Conservation (phyloP, 176 grass and related monocot species). For the Chloris gayana region DNA sequence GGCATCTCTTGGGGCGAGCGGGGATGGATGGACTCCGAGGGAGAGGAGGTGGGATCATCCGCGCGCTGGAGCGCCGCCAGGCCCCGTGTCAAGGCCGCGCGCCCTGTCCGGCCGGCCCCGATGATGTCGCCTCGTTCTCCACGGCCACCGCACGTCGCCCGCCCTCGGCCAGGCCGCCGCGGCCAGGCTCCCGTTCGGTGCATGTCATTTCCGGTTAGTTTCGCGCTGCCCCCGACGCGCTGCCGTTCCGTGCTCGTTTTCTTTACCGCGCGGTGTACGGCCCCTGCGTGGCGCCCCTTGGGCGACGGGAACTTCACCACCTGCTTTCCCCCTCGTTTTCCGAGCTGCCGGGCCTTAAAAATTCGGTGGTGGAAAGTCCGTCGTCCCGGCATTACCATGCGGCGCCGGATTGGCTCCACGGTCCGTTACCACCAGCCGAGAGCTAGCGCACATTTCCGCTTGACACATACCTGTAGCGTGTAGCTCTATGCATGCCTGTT, state of each 20-base stretch:
- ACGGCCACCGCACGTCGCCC: constrained; percentile 5
- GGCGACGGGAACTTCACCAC: neutral
- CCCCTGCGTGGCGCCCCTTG: neutral
- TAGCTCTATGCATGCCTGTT: too few relatives aligned
- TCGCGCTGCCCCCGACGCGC: neutral
- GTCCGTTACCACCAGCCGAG: too few relatives aligned
- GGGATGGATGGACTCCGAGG: neutral
- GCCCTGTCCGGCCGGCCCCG: neutral
- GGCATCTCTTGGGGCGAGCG: constrained; percentile 36
- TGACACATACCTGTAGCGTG: too few relatives aligned
- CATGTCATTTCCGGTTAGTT: neutral
- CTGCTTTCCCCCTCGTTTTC: neutral
- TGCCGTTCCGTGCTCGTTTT: neutral
- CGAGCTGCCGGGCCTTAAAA: neutral
- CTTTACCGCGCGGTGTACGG: neutral
- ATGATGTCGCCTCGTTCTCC: constrained; percentile 28
- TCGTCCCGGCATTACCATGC: too few relatives aligned
- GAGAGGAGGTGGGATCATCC: neutral
- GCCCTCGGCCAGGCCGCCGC: constrained; percentile 11
- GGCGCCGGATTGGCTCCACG: too few relatives aligned
- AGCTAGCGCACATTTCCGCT: too few relatives aligned
- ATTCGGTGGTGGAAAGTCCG: neutral
- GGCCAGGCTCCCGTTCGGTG: neutral
- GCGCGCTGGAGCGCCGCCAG: too few relatives aligned
- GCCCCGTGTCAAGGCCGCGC: constrained; percentile 21